Evolutionary conservation across 2,329 filamentous ascomycete genomes (phyloP).

Genomic region (Stemphylium vesicarium): DNA sequence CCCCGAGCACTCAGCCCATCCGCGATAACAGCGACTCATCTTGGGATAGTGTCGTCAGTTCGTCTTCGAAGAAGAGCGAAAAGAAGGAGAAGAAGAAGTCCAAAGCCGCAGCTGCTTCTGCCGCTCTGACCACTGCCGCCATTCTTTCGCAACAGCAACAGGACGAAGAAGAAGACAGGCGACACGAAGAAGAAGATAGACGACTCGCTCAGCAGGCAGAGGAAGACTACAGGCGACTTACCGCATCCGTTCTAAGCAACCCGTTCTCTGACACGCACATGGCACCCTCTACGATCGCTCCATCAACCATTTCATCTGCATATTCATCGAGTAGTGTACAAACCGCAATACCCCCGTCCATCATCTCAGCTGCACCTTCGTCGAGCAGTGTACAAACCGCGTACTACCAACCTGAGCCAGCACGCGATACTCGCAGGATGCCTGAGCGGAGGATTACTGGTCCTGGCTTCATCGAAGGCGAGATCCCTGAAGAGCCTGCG

Average conservation of each 20-base stretch:
- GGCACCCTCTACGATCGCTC: constrained; percentile 27
- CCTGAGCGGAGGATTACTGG: constrained; percentile 24
- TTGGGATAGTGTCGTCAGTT: constrained; percentile 29
- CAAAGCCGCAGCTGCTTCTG: constrained; percentile 29
- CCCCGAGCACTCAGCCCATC: constrained; percentile 40
- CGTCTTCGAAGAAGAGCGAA: constrained; percentile 36
- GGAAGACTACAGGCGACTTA: constrained; percentile 20
- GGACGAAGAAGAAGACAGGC: constrained; percentile 19
- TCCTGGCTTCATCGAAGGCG: constrained; percentile 46
- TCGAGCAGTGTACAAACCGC: constrained; percentile 38
- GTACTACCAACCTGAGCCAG: constrained; percentile 52
- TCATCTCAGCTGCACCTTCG: constrained; percentile 24
- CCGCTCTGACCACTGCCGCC: constrained; percentile 28
- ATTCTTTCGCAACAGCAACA: constrained; percentile 28
- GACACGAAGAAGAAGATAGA: constrained; percentile 22
- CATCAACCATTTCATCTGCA: constrained; percentile 26
- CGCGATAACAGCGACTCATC: constrained; percentile 32
- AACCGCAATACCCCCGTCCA: constrained; percentile 1
- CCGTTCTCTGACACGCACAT: constrained; percentile 37
- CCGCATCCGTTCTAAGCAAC: constrained; percentile 33
- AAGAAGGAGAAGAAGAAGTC: constrained; percentile 44
- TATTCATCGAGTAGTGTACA: constrained; percentile 24
- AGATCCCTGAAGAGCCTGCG: constrained; percentile 61
- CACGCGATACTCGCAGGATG: constrained; percentile 42
- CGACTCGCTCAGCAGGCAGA: constrained; percentile 26